Base-by-base conservation (phyloP, 1,284 basidiomycete species). In the Ganoderma resinaceum region DNA sequence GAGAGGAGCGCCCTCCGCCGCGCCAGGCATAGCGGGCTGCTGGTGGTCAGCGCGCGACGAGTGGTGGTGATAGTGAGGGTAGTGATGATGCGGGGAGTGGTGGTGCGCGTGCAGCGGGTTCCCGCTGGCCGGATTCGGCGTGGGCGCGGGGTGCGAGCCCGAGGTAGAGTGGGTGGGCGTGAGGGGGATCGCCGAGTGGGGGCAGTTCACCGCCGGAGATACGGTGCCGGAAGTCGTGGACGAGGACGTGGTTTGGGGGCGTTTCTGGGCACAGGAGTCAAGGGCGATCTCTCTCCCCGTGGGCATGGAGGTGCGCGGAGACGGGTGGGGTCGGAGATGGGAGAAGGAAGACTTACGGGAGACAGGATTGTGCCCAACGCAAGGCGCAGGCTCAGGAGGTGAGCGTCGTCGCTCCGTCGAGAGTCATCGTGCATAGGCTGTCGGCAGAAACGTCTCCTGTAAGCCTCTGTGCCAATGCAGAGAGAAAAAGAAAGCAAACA, bases 301-400 rank as follows among this genome's bases (percentile, higher is more conserved):
- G 42, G 11, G 66, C 23, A 52, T 55, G 58, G 26, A 40, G 46
- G 49, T 37, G 29, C 52, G 49, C 43, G 35, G 46, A 55, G 63
- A 35, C 9, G 49, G 58, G 20, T 43, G 35, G 40, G 43, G 42
- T n/a, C 11, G 40, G 14, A 59, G 29, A 49, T 11, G 26, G 38
- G 40, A 65, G 37, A 52, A 59, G 52, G 29, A 49, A 31, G 60
- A 74, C 78, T 76, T 72, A 79, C 78, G 65, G 78, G 78, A 18
- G 78, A 75, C 59, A 79, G 75, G 53, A 79, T 78, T 60, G 76
- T 76, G 31, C 78, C 78, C 38, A 79, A 70, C 9, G 76, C 76
- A 33, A 78, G 71, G 37, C 78, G 75, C 46, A 79, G 68, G 62
- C 67, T 76, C 42, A 73, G 55, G 46, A 74, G 68, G 53, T 76